Evolutionary conservation across 192 early-diverging fungal species (phyloP).

Genomic region (Gryganskiella cystojenkinii): DNA sequence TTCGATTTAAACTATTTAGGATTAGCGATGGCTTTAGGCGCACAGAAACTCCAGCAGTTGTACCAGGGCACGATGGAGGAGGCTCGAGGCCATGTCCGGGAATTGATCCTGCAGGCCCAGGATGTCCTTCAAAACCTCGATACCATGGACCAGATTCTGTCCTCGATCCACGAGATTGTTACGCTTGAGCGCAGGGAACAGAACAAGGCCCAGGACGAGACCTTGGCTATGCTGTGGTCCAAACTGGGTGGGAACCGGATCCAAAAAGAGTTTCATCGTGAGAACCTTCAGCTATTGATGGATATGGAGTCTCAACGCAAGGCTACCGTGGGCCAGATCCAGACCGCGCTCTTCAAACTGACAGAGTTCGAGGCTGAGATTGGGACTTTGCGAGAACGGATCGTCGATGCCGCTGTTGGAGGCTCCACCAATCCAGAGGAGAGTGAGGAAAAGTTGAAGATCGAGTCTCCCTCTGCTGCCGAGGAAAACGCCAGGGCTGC

Average conservation of each 20-base stretch:
- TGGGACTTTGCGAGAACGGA: slow-evolving; percentile 57
- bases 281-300: slow-evolving; percentile 55
- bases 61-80: slow-evolving; percentile 38
- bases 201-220: slow-evolving; percentile 21
- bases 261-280: slow-evolving; percentile 31
- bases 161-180: slow-evolving; percentile 56
- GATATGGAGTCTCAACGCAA: slow-evolving; percentile 55
- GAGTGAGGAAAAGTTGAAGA: background rate
- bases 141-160: slow-evolving; percentile 51
- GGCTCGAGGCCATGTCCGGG: slow-evolving; percentile 28
- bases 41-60: slow-evolving; percentile 16
- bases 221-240: slow-evolving; percentile 48
- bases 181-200: slow-evolving; percentile 56
- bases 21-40: slow-evolving; percentile 2
- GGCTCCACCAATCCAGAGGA: background rate
- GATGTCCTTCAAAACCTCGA: slow-evolving; percentile 50
- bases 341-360: slow-evolving; percentile 55
- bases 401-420: slow-evolving; percentile 38
- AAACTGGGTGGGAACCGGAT: slow-evolving; percentile 43
- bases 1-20: slow-evolving; percentile 5
- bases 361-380: slow-evolving; percentile 64
- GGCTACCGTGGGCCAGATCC: slow-evolving; percentile 49
- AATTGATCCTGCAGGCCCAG: slow-evolving; percentile 37
- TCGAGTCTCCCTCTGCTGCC: background rate
- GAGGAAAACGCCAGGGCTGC: background rate